Evolutionary conservation across 805 yeast species (phyloP).

Genomic region (Lachancea waltii): DNA sequence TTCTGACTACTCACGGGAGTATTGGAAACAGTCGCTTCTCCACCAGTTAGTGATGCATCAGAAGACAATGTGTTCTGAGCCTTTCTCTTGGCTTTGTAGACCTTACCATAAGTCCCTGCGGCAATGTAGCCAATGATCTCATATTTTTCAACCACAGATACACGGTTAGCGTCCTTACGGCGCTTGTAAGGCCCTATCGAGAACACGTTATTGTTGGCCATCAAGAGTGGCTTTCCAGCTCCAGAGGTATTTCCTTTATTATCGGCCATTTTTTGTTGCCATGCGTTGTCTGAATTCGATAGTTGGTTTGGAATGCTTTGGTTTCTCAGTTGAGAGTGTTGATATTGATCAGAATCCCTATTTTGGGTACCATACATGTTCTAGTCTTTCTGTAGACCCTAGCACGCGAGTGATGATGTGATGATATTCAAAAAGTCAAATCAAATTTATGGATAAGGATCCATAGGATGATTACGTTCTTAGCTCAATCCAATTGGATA

Average conservation of each 20-base stretch:
- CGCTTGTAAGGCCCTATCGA: constrained; percentile 53
- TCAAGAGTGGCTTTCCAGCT: constrained; percentile 39
- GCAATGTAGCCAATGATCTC: constrained; percentile 93
- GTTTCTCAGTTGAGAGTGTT: constrained; percentile 2
- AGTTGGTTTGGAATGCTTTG: not conserved
- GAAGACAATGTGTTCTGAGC: constrained; percentile 12
- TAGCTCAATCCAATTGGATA: too few relatives aligned
- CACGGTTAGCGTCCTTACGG: constrained; percentile 58
- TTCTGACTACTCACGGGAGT: constrained; percentile 15
- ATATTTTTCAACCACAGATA: constrained; percentile 76
- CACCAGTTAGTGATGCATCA: not conserved
- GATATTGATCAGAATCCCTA: constrained; percentile 5
- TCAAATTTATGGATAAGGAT: not conserved
- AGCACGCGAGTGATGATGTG: too few relatives aligned
- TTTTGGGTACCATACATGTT: constrained; percentile 9
- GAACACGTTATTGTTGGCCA: constrained; percentile 50
- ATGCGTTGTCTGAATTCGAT: not conserved
- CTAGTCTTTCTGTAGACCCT: not conserved
- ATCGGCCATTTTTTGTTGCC: constrained; percentile 11
- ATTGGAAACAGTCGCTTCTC: constrained; percentile 9
- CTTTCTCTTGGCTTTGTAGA: constrained; percentile 74
- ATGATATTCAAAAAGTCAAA: not conserved
- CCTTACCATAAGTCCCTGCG: constrained; percentile 97
- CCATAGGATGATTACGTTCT: not conserved
- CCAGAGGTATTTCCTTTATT: constrained; percentile 12